Percentiles rank a stretch among this genome's conserved stretches.
Evolutionary conservation across 208 protist species (phyloP).

Genomic region (Wallacemonas sp.): DNA sequence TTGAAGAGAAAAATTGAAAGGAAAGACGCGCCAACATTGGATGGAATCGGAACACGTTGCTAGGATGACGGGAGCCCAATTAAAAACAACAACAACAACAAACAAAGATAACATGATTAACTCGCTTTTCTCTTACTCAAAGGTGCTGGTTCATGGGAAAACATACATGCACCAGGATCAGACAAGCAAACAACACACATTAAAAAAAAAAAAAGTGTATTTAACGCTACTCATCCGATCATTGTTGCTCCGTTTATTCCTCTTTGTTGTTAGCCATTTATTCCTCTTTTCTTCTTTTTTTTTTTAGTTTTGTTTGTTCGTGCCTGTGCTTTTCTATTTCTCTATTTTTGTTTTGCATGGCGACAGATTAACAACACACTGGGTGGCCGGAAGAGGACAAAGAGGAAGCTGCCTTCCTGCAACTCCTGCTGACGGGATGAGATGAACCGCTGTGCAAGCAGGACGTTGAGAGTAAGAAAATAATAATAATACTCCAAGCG

Average conservation of each 20-base stretch:
- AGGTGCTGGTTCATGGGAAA: not conserved
- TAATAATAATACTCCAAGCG: not conserved
- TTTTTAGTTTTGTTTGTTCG: constrained; percentile 14
- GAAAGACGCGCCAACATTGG: not conserved
- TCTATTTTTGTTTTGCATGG: constrained; percentile 14
- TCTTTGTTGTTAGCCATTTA: not conserved
- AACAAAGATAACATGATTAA: constrained; percentile 1
- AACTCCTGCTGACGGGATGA: too few relatives aligned
- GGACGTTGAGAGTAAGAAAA: not conserved
- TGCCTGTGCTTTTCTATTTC: constrained; percentile 18
- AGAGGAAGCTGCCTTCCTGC: too few relatives aligned
- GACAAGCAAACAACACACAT: constrained; percentile 3
- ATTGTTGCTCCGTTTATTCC: too few relatives aligned
- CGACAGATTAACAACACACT: not conserved
- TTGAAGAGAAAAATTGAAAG: not conserved
- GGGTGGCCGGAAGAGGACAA: too few relatives aligned
- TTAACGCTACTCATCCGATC: too few relatives aligned
- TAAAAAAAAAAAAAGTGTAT: too few relatives aligned
- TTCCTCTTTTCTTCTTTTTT: constrained; percentile 9
- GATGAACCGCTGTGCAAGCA: too few relatives aligned
- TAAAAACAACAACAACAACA: not conserved
- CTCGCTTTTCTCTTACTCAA: not conserved
- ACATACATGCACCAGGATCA: not conserved
- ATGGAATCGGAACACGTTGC: too few relatives aligned
- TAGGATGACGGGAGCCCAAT: too few relatives aligned